phyloP scores from a whole-genome alignment of 2,329 filamentous ascomycete species.

The Colletotrichum caudatum region DNA sequence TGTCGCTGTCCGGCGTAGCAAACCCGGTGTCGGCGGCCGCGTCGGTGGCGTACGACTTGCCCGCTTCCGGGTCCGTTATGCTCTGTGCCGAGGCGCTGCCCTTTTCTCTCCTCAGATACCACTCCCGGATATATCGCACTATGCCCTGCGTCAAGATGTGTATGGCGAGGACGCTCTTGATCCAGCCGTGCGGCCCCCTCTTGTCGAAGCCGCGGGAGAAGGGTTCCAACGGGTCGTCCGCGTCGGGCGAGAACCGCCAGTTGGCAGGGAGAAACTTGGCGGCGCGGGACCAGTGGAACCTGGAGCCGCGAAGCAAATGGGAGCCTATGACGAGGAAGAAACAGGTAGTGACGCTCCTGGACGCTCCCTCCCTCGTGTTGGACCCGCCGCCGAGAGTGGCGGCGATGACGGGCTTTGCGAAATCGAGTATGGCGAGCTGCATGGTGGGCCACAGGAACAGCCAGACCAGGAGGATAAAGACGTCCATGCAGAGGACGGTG shows the following conservation, averaged over 20 bases:
- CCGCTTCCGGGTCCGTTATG: slow-evolving; percentile 72
- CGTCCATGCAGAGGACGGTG: slow-evolving; percentile 86
- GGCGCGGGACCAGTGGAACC: slow-evolving; percentile 60
- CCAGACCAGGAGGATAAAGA: slow-evolving; percentile 86
- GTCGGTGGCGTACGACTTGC: slow-evolving; percentile 57
- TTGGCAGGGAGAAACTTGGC: slow-evolving; percentile 60
- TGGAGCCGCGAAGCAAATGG: slow-evolving; percentile 64
- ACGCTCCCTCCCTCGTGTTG: slow-evolving; percentile 74
- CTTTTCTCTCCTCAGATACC: slow-evolving; percentile 73
- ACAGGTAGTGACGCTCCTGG: slow-evolving; percentile 78
- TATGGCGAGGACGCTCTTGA: slow-evolving; percentile 76
- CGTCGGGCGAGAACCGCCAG: slow-evolving; percentile 58
- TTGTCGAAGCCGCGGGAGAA: slow-evolving; percentile 64
- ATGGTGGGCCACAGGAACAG: slow-evolving; percentile 88
- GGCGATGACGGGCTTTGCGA: slow-evolving; percentile 93
- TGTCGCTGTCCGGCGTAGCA: slow-evolving; percentile 65
- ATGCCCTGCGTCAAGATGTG: slow-evolving; percentile 81
- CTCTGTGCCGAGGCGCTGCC: slow-evolving; percentile 62
- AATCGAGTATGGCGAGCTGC: slow-evolving; percentile 88
- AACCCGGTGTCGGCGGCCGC: slow-evolving; percentile 60
- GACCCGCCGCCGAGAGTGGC: slow-evolving; percentile 88
- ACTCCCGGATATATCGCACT: slow-evolving; percentile 76
- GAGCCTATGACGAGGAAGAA: slow-evolving; percentile 74
- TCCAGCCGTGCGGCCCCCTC: slow-evolving; percentile 72
- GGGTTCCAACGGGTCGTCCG: slow-evolving; percentile 62